These are phyloP conservation scores for Russula griseocarnosa DNA, from an alignment of 768 basidiomycete genomes.

Conservation along the genomic window DNA sequence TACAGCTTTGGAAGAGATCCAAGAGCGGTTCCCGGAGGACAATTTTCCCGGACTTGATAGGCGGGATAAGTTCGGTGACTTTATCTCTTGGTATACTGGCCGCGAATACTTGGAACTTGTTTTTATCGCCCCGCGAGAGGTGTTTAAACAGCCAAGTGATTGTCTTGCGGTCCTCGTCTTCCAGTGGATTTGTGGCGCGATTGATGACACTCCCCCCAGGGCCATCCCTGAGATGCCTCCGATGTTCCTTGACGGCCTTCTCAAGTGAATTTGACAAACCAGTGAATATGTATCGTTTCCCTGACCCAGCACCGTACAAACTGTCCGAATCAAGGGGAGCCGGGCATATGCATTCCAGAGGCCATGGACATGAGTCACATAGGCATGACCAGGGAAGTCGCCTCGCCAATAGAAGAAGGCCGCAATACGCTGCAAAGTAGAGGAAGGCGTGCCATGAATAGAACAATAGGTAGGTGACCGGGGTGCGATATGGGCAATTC, in stretches of 20 bases:
- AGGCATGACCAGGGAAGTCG: background rate
- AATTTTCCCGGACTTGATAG: background rate
- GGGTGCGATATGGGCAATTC: too few species aligned
- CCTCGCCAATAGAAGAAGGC: background rate
- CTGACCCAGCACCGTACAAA: background rate
- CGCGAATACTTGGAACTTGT: background rate
- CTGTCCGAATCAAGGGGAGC: background rate
- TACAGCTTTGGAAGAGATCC: background rate
- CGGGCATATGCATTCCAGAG: too few species aligned
- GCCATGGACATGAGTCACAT: background rate
- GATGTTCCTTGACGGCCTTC: background rate
- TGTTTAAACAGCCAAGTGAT: background rate
- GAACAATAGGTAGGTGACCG: background rate
- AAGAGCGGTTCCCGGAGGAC: background rate
- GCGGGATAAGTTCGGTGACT: background rate
- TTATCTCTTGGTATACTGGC: background rate
- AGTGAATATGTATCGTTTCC: background rate
- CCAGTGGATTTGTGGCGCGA: background rate
- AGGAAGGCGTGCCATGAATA: background rate
- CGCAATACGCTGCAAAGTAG: background rate
- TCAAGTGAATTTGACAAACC: background rate
- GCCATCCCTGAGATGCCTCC: background rate
- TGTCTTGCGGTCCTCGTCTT: background rate
- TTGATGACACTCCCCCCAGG: background rate
- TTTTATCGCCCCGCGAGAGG: background rate